Evolutionary conservation across 441 rosid species (phyloP).

Genomic region (Aleurites moluccanus): DNA sequence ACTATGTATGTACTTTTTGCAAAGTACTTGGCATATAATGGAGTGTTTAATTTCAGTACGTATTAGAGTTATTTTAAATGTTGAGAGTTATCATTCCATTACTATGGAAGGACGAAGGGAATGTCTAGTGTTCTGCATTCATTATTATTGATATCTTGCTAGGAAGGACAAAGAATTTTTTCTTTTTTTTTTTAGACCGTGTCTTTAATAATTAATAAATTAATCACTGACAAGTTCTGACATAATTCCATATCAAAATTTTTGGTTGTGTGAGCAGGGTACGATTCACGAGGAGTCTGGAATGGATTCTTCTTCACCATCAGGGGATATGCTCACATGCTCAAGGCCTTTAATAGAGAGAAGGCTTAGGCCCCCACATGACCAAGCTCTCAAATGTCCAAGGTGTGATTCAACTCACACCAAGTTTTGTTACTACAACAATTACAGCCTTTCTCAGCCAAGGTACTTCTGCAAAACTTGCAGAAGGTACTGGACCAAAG

Average conservation of each 20-base stretch:
- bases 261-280: constrained; percentile 36
- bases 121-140: neutral
- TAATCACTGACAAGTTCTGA: constrained; percentile 8
- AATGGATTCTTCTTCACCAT: constrained; percentile 70
- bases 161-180: constrained; percentile 2
- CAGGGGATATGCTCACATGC: constrained; percentile 74
- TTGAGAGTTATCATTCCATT: too few species aligned
- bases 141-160: constrained; percentile 11
- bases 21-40: neutral
- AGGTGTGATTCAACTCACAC: constrained; percentile 91
- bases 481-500: constrained; percentile 97
- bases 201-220: constrained; percentile 4
- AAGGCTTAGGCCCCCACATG: constrained; percentile 75
- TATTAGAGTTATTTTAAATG: too few species aligned
- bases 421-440: constrained; percentile 95
- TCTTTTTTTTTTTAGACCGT: neutral
- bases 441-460: constrained; percentile 95
- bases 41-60: too few species aligned
- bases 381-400: constrained; percentile 86
- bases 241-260: constrained; percentile 14
- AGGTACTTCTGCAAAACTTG: constrained; percentile 96
- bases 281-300: constrained; percentile 60
- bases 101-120: neutral
- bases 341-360: constrained; percentile 80
- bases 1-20: neutral